Percentiles rank a stretch among this genome's conserved stretches.
phyloP scores from a whole-genome alignment of 345 rosid species.

The Eucalyptus pauciflora region DNA sequence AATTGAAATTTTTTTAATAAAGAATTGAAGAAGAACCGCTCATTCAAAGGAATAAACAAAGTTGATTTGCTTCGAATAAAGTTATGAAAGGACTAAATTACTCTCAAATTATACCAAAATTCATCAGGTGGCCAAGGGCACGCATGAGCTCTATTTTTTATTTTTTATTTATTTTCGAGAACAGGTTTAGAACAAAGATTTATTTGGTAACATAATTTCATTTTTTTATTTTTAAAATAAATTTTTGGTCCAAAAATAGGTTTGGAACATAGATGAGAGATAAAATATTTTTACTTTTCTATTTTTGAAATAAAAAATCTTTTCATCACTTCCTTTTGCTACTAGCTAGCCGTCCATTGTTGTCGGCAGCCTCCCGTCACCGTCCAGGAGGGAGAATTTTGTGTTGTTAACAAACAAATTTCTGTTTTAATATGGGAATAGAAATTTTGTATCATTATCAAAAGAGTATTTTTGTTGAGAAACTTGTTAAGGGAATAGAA shows the following conservation, averaged over 20 bases:
- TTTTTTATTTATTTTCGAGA: accelerated
- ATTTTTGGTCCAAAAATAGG: no score
- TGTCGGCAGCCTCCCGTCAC: accelerated
- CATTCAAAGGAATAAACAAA: neutral
- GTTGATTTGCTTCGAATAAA: neutral
- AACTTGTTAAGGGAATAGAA: accelerated
- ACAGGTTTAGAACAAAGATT: accelerated
- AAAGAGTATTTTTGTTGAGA: accelerated
- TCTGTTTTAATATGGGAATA: accelerated
- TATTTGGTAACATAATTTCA: accelerated
- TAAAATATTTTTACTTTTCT: no score
- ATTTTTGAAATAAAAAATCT: no score
- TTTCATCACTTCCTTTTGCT: accelerated
- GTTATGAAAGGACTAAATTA: no score
- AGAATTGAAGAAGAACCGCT: neutral
- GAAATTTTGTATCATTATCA: accelerated
- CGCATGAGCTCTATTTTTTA: no score
- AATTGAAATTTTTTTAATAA: no score
- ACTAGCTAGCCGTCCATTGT: accelerated
- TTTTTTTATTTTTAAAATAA: no score
- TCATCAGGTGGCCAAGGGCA: neutral
- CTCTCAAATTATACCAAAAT: neutral
- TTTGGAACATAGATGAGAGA: no score
- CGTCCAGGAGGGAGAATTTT: no score
- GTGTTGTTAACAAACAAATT: no score